Evolutionary conservation across 1,139 yeast genomes (phyloP), one percentile per base, ranked within the genome.

Genomic region (Suhomyces anneliseae): DNA sequence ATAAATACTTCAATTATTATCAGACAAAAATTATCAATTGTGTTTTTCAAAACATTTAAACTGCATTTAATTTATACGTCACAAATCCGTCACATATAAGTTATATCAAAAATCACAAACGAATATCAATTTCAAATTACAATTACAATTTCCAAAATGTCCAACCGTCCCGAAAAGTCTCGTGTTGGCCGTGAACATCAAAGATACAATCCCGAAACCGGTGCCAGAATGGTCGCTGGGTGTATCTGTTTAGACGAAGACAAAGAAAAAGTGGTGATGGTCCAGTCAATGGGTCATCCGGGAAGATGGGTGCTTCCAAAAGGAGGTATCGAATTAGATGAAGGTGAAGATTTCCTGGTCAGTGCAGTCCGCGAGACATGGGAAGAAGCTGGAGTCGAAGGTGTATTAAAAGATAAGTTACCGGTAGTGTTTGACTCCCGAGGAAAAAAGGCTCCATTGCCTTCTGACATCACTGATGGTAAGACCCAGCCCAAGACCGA

Each of bases 371-470:
- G 99, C 49, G 99, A 93, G 64, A 88, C 96, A 0, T 93, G 99
- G 99, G 99, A 93, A 66, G 99, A 93, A 65, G 95, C 96, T 0
- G 99, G 99, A 0, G 88, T 87, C 29, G 79, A 79, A 38, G 96
- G 97, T 5, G 69, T 64, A 14, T 75, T 90, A 11, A 57, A 72
- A 2, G 56, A 60, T 40, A 74, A 74, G 50, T 68, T 92, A 39
- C 95, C 93, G 0, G 71, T 78, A 1, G 85, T 88, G 27, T 78
- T 76, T 44, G 97, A 90, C 60, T 72, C 78, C 58, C 66, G 96
- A 48, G 90, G 90, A 8, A 73, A 78, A 36, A 80, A 83, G 64
- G 78, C 82, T 4, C 86, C 88, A 2, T 61, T 71, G 7, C 42
- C 41, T 8, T 15, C 43, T 10, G 81, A 74, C 7, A 74, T 77